These are phyloP conservation scores for Lentinula novae-zelandiae DNA, from an alignment of 1,284 basidiomycete species.

Conservation along the genomic window DNA sequence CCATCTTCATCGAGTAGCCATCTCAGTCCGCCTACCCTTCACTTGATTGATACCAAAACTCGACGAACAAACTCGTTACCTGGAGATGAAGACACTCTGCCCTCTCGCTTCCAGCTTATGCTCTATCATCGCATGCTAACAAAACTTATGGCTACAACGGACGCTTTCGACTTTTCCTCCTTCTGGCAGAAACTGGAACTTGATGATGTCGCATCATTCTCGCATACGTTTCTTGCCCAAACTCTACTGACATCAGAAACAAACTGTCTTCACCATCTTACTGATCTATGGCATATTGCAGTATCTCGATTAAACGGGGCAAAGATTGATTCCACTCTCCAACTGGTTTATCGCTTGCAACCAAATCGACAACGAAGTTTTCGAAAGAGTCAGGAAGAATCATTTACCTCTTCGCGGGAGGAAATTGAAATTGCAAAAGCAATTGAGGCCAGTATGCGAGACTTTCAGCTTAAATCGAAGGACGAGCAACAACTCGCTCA, in stretches of 20 bases:
- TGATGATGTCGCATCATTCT: conserved; percentile 45
- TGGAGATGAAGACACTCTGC: conserved; percentile 53
- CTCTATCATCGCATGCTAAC: conserved; percentile 75
- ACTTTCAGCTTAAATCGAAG: not conserved
- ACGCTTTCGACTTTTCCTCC: conserved; percentile 46
- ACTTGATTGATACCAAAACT: conserved; percentile 77
- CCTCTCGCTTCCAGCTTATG: conserved; percentile 81
- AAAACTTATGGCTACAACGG: conserved; percentile 39
- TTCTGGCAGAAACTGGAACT: conserved; percentile 55
- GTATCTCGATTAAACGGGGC: conserved; percentile 30
- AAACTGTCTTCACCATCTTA: conserved; percentile 39
- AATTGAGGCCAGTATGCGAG: conserved; percentile 15
- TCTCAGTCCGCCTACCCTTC: conserved; percentile 32
- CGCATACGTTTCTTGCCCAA: conserved; percentile 51
- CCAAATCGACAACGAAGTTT: conserved; percentile 16
- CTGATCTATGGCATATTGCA: conserved; percentile 25
- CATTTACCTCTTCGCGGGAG: conserved; percentile 16
- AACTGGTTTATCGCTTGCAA: conserved; percentile 49
- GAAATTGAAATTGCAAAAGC: conserved; percentile 17
- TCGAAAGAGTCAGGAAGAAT: not conserved
- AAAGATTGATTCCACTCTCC: conserved; percentile 37
- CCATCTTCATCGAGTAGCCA: not conserved
- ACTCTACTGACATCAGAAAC: conserved; percentile 34
- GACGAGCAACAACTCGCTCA: conserved; percentile 48
- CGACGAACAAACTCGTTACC: conserved; percentile 55